Conservation (phyloP, 805 yeast genomes). For the Vanderwaltozyma verrucispora region DNA sequence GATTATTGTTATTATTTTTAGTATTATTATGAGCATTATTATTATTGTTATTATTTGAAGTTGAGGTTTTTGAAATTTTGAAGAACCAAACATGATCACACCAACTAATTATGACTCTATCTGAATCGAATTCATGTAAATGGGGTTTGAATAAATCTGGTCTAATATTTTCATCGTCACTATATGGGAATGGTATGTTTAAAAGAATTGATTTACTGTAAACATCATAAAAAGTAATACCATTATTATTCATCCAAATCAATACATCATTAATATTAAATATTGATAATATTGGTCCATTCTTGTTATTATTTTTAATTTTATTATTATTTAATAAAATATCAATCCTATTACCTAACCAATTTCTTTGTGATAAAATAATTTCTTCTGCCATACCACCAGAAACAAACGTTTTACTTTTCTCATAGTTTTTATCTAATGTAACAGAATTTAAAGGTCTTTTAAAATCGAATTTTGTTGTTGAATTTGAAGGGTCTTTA, state of each 20-base stretch:
- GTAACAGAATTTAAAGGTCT: conserved; percentile 86
- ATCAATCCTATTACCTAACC: conserved; percentile 82
- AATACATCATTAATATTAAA: conserved; percentile 53
- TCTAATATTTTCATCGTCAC: conserved; percentile 33
- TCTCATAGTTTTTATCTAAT: conserved; percentile 56
- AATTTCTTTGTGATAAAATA: conserved; percentile 59
- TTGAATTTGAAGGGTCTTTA: conserved; percentile 45
- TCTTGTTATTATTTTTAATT: too few species aligned
- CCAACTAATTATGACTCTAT: conserved; percentile 74
- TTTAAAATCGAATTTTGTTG: conserved; percentile 67
- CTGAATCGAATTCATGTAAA: conserved; percentile 52
- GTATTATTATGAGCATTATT: background rate
- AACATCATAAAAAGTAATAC: conserved; percentile 59
- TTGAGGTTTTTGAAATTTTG: conserved; percentile 30
- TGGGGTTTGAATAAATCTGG: conserved; percentile 83
- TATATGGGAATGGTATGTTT: conserved; percentile 44
- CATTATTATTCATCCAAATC: conserved; percentile 77
- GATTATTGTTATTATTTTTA: conserved; percentile 7
- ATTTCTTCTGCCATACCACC: conserved; percentile 91
- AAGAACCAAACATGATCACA: conserved; percentile 65
- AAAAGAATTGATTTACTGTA: conserved; percentile 39
- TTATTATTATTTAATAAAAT: conserved; percentile 43
- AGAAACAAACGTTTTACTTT: conserved; percentile 56
- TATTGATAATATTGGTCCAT: conserved; percentile 65
- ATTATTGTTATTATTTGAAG: background rate